Base-by-base conservation (phyloP, 768 basidiomycete genomes). In the Pisolithus tinctorius region DNA sequence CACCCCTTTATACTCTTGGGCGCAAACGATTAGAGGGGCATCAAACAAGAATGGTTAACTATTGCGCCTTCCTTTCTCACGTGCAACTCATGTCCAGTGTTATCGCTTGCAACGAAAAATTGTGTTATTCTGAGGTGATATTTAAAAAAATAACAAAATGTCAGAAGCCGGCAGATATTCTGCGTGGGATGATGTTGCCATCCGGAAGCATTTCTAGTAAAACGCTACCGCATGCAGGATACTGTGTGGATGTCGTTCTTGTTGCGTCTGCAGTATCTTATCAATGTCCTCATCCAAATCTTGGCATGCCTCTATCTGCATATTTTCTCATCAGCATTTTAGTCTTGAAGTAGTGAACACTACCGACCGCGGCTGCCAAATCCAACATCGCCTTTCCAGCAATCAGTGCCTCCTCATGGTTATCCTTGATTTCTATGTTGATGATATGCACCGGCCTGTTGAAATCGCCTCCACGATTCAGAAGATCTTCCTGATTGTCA, bases 401-500 rank as follows among this genome's bases (percentile, higher is more conserved):
- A 57, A 97, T 92, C 44, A 88, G 74, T 0, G 96, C 96, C 69
- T 99, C 96, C 75, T 98, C 96, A 60, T 97, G 94, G 63, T 96
- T 98, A 70, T 99, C 96, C 73, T 90, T 96, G 70, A 98, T 98
- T 64, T 99, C 96, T 54, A 98, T 81, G 69, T 99, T 99, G 62
- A 99, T 90, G 40, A 99, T 68, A 68, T 99, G 96, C 16, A 98
- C 93, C 2, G 94, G 88, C 54, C 85, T 85, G 71, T 93, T 97
- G 63, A 83, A 85, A 51, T 98, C 94, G 4, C 96, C 91, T 27
- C 93, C 93, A 58, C 91, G 80, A 30, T 76, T 70, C 52, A 98
- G 74, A 13, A 99, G 72, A 71, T 99, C 96, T 93, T 46, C 44
- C 29, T 36, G 46, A 45, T 43, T 38, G 42, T 59, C 55, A 58